Base-by-base conservation (phyloP, 1,284 basidiomycete genomes). In the Abortiporus biennis region DNA sequence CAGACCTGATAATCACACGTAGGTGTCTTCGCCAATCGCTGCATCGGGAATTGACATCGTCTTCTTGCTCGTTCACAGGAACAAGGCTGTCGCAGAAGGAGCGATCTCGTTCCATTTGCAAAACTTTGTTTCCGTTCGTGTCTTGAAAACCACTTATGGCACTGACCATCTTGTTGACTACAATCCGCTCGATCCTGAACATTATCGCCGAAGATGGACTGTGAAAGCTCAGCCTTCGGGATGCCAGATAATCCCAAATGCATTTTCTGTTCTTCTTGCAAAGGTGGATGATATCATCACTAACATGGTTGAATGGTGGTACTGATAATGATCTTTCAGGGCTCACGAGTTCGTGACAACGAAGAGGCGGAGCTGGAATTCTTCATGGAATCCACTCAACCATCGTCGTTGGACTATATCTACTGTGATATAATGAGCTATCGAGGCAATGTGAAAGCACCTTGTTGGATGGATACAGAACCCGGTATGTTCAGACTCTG, bases 1-100 rank as follows among this genome's bases (percentile, higher is more conserved):
- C 45, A 63, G 72, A 2, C 73, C 72, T 11, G 71, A 74, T 36
- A 64, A 57, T 20, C 65, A 72, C 43, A 64, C 67, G 73, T 74
- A 41, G 42, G 68, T 50, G 12, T 20, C 9, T 27, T 35, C 27
- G 23, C 27, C 17, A 27, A 11, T 17, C 17, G 21, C 23, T 42
- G 6, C 22, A 19, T 11, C 2, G n/a, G 13, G 19, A 21, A 30
- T 9, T 38, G n/a, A 35, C 13, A 34, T 4, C 20, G 4, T 13
- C 4, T 24, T 38, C 13, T 17, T 20, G 30, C 6, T 36, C 20
- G 35, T 13, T 29, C 27, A n/a, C 36, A 58, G 57, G 19, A 49
- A 48, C 21, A 57, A 58, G 25, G 67, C 61, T 0, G 64, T 67
- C 2, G 61, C 66, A 0, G 58, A 63, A 4, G 65, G 66, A 1